Evolutionary conservation across 305 asterid species (phyloP), one percentile per base, ranked within the genome.

Genomic region (Ruellia speciosa): DNA sequence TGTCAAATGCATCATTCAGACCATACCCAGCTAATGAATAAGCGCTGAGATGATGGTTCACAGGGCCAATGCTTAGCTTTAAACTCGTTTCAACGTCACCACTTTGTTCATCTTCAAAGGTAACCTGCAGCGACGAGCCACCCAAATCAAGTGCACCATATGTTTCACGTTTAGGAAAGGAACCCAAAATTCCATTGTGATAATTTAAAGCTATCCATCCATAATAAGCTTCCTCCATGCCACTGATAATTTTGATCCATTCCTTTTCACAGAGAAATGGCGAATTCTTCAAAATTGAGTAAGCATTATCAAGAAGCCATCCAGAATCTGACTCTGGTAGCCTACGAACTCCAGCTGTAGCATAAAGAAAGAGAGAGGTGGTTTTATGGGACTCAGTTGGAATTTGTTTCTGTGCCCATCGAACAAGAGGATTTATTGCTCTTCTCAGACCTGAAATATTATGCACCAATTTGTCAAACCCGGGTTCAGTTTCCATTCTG

Each of bases 401-500:
- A 57, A 81, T 81, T 66, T 79, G 81, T 65, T 68, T 68, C 66
- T 74, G 76, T 7, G 83, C 88, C 88, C 88, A 81, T 66, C 61
- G 67, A 37, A 76, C 66, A 45, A 79, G 85, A 56, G 88, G 88
- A 31, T 64, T 64, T 18, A 92, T 82, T 63, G 85, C 90, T 56
- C 49, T 24, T 59, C 56, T 82, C 82, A 88, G 67, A 9, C 95
- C 87, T 43, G 95, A 72, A 45, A 63, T 65, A 72, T 92, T 81
- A 59, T 75, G 90, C 56, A 92, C 97, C 80, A 92, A 71, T 75
- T 86, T 92, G 76, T 88, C 95, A 54, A 92, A 79, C 18, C 97
- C 99, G 14, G 97, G 99, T 69, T 84, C 95, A 39, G 93, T 85
- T 72, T 92, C 95, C 95, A 88, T 82, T 70, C 96, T 75, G 78